Evolutionary conservation across 805 yeast genomes (phyloP).

Genomic region (Pichia scutulata): DNA sequence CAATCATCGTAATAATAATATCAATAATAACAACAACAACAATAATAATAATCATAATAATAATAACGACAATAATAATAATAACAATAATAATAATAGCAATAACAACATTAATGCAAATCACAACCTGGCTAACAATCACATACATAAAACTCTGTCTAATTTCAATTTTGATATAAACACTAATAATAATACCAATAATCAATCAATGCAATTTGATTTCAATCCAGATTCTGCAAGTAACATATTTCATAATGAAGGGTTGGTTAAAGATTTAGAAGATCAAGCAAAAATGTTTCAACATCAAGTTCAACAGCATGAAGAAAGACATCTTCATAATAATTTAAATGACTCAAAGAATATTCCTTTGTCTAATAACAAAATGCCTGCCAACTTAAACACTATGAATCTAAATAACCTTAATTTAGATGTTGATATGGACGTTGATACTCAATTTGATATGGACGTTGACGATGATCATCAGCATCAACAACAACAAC

Average conservation of each 20-base stretch:
- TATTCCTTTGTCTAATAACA: constrained; percentile 12
- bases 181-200: background rate
- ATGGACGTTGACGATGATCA: constrained; percentile 29
- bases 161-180: constrained; percentile 19
- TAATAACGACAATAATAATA: constrained; percentile 17
- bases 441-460: constrained; percentile 22
- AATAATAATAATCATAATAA: too few relatives aligned
- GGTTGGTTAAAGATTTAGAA: constrained; percentile 5
- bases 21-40: constrained; percentile 19
- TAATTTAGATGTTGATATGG: constrained; percentile 9
- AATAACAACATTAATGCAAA: background rate
- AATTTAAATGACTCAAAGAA: constrained; percentile 8
- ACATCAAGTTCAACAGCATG: constrained; percentile 20
- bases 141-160: constrained; percentile 11
- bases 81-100: constrained; percentile 6
- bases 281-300: constrained; percentile 7
- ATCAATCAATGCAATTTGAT: constrained; percentile 5
- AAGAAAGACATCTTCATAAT: constrained; percentile 14
- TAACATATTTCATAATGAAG: constrained; percentile 4
- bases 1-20: constrained; percentile 11
- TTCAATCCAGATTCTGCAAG: background rate
- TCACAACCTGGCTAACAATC: background rate
- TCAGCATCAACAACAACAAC: constrained; percentile 2
- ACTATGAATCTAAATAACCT: background rate
- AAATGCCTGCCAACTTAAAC: background rate